phyloP scores from a whole-genome alignment of 306 rosid genomes.

The Malus domestica region DNA sequence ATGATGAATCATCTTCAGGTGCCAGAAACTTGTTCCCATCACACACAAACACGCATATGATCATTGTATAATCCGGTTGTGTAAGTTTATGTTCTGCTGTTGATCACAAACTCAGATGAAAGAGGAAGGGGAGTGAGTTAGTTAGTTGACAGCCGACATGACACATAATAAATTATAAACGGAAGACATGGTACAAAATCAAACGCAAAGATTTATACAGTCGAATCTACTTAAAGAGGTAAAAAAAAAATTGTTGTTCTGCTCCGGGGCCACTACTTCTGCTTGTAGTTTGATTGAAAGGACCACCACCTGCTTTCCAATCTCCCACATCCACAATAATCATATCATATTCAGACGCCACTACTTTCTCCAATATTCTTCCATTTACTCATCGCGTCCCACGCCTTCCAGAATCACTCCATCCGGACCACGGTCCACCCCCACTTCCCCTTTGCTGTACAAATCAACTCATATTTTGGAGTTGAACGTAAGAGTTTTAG shows the following conservation, averaged over 20 bases:
- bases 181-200: accelerated
- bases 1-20: neutral
- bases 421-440: neutral
- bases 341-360: neutral
- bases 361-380: neutral
- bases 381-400: neutral
- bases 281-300: neutral
- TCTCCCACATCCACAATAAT: neutral
- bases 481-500: neutral
- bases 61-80: too few relatives aligned
- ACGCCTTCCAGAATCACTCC: neutral
- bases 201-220: too few relatives aligned
- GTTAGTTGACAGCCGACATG: too few relatives aligned
- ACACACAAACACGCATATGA: neutral
- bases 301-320: neutral
- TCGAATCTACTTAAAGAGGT: accelerated
- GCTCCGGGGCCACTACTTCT: neutral
- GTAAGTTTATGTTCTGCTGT: too few relatives aligned
- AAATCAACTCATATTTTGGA: neutral
- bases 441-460: neutral
- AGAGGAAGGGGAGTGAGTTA: too few relatives aligned
- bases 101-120: too few relatives aligned
- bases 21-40: neutral
- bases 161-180: too few relatives aligned
- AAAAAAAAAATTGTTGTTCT: too few relatives aligned